phyloP scores from a whole-genome alignment of 2,329 filamentous ascomycete genomes.

The Aspergillus floridensis region DNA sequence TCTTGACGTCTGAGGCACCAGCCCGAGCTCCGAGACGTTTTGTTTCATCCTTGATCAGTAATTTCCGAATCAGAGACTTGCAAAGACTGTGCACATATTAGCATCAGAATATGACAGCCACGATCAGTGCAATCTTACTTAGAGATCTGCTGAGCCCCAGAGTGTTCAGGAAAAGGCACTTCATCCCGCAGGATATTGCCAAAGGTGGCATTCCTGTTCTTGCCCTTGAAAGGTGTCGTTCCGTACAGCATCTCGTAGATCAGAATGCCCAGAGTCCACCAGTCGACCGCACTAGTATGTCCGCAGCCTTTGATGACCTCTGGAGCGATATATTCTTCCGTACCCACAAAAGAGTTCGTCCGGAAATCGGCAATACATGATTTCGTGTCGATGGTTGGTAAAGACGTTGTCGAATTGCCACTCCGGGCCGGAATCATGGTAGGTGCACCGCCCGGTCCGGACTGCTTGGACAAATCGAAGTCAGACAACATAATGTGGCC shows the following conservation, averaged over 20 bases:
- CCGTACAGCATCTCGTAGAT: constrained; percentile 99
- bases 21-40: constrained; percentile 88
- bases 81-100: constrained; percentile 66
- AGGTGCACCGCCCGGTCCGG: constrained; percentile 88
- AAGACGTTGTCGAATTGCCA: constrained; percentile 77
- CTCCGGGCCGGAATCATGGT: constrained; percentile 96
- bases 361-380: constrained; percentile 98
- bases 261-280: constrained; percentile 97
- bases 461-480: constrained; percentile 98
- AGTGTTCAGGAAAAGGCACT: constrained; percentile 90
- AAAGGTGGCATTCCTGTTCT: constrained; percentile 97
- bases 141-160: constrained; percentile 78
- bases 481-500: constrained; percentile 99
- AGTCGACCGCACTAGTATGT: constrained; percentile 96
- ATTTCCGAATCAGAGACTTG: constrained; percentile 93
- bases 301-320: constrained; percentile 99
- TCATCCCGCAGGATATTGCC: constrained; percentile 96
- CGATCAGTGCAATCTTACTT: constrained; percentile 64
- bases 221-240: constrained; percentile 98
- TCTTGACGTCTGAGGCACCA: constrained; percentile 94
- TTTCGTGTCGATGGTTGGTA: constrained; percentile 97
- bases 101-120: neutral
- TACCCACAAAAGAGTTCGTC: constrained; percentile 97
- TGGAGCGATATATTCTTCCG: constrained; percentile 97
- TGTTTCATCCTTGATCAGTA: constrained; percentile 97